phyloP scores from a whole-genome alignment of 352 stramenopile species.

The Phytophthora europaea region DNA sequence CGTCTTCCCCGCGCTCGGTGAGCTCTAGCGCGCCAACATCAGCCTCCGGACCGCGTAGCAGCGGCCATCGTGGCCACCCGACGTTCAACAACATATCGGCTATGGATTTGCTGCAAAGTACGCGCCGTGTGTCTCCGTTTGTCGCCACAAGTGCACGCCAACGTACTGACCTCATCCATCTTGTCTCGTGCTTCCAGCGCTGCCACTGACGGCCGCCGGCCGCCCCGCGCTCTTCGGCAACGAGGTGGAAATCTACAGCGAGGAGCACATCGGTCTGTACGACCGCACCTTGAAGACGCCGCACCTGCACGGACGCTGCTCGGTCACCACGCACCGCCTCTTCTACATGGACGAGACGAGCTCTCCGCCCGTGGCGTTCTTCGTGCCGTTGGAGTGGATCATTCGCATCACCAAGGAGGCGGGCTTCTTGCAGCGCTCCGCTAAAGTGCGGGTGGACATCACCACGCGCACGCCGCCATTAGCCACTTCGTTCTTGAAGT shows the following conservation, averaged over 20 bases:
- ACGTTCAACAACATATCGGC: conserved; percentile 45
- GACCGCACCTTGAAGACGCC: conserved; percentile 83
- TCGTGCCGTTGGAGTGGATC: conserved; percentile 80
- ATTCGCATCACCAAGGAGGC: conserved; percentile 79
- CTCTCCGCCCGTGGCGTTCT: conserved; percentile 67
- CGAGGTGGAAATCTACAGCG: conserved; percentile 91
- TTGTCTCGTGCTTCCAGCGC: conserved; percentile 40
- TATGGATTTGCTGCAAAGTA: conserved; percentile 79
- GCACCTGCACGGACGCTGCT: conserved; percentile 76
- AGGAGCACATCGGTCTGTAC: conserved; percentile 88
- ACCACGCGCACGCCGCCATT: conserved; percentile 43
- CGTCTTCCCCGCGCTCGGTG: conserved; percentile 39
- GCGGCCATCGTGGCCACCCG: conserved; percentile 11
- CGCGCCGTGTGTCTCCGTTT: conserved; percentile 2
- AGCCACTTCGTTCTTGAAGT: conserved; percentile 78
- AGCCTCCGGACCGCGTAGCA: conserved; percentile 13
- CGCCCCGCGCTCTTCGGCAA: conserved; percentile 79
- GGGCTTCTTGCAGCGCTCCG: conserved; percentile 85
- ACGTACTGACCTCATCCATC: conserved; percentile 12
- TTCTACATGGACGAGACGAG: conserved; percentile 82
- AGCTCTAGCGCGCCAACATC: conserved; percentile 26
- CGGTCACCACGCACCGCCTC: conserved; percentile 86
- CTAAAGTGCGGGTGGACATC: conserved; percentile 87
- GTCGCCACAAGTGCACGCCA: background rate
- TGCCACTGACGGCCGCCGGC: conserved; percentile 75